Base-by-base conservation (phyloP, 2,329 filamentous ascomycete genomes). In the Grosmannia serpens region DNA sequence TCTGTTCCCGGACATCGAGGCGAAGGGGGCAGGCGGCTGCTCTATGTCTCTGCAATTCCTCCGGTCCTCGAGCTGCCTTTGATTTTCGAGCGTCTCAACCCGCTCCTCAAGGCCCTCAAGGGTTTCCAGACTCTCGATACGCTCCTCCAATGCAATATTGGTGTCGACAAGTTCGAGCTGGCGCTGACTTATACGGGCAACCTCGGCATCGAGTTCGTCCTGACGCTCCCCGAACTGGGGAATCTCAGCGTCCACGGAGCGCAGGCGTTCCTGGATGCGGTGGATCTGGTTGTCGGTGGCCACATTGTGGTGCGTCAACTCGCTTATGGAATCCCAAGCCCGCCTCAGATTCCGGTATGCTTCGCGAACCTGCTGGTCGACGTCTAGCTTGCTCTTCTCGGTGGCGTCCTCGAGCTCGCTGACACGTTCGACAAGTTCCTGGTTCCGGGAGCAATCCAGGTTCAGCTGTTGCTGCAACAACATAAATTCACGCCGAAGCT, bases 281-380 rank as follows among this genome's bases (percentile, higher is more conserved):
- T 70, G 66, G 53, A 75, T 65, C 22, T 69, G 70, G 47, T 71
- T 68, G 50, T 77, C 70, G 55, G 67, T 68, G 62, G 67, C 69
- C 58, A 63, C 67, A 64, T 65, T 73, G 65, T 65, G 68, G 46
- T 67, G 70, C 58, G 76, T 73, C 31, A 79, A 65, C 59, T 77
- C 73, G 49, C 75, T 70, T 22, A 81, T 75, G 3, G 76, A 74
- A 58, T 76, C 71, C 79, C 81, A 84, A 35, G 79, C 75, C 20
- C 77, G 75, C 60, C 74, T 75, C 33, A 83, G 74, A 60, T 81
- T 81, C 13, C 74, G 74, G 65, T 82, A 83, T 20, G 78, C 74
- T n/a, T 71, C 74, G 62, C 78, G 80, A 60, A 82, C 73, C 56
- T 83, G 78, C 47, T 75, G 71, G 38, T 73, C 70, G n/a, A 74